Base-by-base conservation (phyloP, 2,329 filamentous ascomycete genomes). In the Phialophora tarda region DNA sequence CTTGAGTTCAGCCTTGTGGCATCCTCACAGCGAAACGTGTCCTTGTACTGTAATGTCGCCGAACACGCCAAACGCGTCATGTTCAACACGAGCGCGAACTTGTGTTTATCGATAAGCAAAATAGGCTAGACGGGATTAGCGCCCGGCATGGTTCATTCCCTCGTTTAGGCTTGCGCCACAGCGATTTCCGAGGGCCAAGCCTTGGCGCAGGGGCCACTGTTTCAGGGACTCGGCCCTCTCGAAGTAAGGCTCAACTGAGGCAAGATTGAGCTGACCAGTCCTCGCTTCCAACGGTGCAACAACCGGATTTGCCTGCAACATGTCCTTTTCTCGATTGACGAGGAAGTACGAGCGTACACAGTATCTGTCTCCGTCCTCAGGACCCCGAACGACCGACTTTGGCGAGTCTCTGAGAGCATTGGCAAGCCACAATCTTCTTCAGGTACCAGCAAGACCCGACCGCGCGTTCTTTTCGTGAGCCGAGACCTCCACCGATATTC, bases 401-500 rank as follows among this genome's bases (percentile, higher is more conserved):
- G 38, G 38, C 14, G 38, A n/a, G 14, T 41, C 38, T 44, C 14
- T 44, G 17, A n/a, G 4, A 21, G 48, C 14, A 17, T 26, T 6
- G 21, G 48, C 48, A 51, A 12, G 48, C 14, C 48, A 23, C 48
- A 26, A 26, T 51, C 48, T 23, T 26, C 17, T n/a, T n/a, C 17
- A 3, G 38, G 38, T 6, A 44, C 38, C 38, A 44, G 17, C 17
- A 1, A 17, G 38, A 17, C 38, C 38, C 3, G 14, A n/a, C 38
- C 38, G 26, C 17, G 28, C 53, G 21, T 55, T n/a, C 32, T 4
- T 34, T 55, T 32, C 17, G 53, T 17, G 28, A 26, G 53, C 53
- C 53, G 53, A 32, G 53, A 55, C 53, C 24, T 55, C 28, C 28
- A 55, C 53, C 48, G 26, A 10, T 24, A 55, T 55, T 24, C 53